phyloP scores from a whole-genome alignment of 257 asterid species.

The Penstemon newberryi region DNA sequence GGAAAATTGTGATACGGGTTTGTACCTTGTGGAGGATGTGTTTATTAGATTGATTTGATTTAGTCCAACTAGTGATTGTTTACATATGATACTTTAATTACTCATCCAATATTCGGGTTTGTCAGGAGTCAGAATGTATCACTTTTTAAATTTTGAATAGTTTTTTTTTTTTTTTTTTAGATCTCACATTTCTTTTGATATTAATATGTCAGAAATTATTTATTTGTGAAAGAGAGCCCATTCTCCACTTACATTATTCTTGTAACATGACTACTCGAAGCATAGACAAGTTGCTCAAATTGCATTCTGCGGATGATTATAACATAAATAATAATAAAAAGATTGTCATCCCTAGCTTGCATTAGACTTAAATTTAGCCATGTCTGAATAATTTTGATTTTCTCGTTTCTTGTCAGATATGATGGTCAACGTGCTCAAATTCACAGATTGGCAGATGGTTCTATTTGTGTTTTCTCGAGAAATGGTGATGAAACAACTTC shows the following conservation, averaged over 20 bases:
- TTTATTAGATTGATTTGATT: constrained; percentile 17
- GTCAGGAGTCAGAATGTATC: background rate
- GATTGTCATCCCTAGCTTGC: constrained; percentile 1
- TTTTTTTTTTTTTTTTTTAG: background rate
- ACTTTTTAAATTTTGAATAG: background rate
- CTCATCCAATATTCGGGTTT: constrained; percentile 11
- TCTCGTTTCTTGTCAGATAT: constrained; percentile 54
- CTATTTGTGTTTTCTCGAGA: constrained; percentile 73
- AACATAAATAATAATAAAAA: too few species aligned
- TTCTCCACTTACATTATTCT: constrained; percentile 17
- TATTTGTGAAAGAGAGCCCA: constrained; percentile 1
- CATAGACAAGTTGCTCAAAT: constrained; percentile 11
- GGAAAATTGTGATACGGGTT: background rate
- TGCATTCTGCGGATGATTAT: constrained; percentile 1
- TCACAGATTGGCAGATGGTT: constrained; percentile 72
- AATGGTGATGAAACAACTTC: constrained; percentile 88
- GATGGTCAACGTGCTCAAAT: constrained; percentile 97
- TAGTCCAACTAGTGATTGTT: constrained; percentile 6
- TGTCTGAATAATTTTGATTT: constrained; percentile 17
- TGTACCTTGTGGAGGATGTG: background rate
- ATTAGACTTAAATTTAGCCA: constrained; percentile 9
- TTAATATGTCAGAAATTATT: background rate
- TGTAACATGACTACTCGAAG: constrained; percentile 4
- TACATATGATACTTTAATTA: background rate
- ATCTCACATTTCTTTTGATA: background rate